Conservation (phyloP, 2,329 filamentous ascomycete species). For the Cyanodermella asteris region DNA sequence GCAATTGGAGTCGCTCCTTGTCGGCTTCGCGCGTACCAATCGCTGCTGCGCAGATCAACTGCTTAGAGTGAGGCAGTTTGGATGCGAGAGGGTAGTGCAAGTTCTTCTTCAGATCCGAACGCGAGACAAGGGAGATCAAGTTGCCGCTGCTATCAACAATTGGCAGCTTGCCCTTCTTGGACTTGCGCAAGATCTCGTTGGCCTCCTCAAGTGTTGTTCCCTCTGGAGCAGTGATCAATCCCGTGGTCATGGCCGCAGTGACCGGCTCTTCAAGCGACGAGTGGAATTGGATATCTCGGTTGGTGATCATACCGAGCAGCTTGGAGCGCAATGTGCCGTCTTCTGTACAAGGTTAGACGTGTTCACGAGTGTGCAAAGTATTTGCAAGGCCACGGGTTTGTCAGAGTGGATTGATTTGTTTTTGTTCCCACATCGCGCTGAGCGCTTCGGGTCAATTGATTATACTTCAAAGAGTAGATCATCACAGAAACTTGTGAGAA, state of each 20-base stretch:
- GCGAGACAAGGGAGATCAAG: slow-evolving; percentile 75
- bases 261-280: slow-evolving; percentile 49
- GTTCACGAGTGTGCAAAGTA: not conserved
- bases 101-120: slow-evolving; percentile 97
- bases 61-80: slow-evolving; percentile 91
- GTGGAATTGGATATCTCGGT: slow-evolving; percentile 95
- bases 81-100: slow-evolving; percentile 89
- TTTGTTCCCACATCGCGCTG: slow-evolving; percentile 63
- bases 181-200: slow-evolving; percentile 79
- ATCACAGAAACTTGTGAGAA: slow-evolving; percentile 38
- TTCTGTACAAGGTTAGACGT: slow-evolving; percentile 32
- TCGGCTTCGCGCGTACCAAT: slow-evolving; percentile 91
- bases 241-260: slow-evolving; percentile 81
- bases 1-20: slow-evolving; percentile 61
- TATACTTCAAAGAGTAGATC: slow-evolving; percentile 64
- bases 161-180: slow-evolving; percentile 95
- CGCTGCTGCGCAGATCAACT: slow-evolving; percentile 83
- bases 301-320: slow-evolving; percentile 91
- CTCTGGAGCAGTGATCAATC: slow-evolving; percentile 67
- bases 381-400: not conserved
- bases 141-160: slow-evolving; percentile 71
- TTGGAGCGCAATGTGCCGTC: slow-evolving; percentile 83
- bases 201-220: slow-evolving; percentile 73
- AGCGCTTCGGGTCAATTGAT: slow-evolving; percentile 99
- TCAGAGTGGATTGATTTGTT: slow-evolving; percentile 21